A percentile compares a stretch with the other conserved stretches of the same genome.
Evolutionary conservation across 2,329 filamentous ascomycete genomes (phyloP).

Genomic region (Colletotrichum aenigma): DNA sequence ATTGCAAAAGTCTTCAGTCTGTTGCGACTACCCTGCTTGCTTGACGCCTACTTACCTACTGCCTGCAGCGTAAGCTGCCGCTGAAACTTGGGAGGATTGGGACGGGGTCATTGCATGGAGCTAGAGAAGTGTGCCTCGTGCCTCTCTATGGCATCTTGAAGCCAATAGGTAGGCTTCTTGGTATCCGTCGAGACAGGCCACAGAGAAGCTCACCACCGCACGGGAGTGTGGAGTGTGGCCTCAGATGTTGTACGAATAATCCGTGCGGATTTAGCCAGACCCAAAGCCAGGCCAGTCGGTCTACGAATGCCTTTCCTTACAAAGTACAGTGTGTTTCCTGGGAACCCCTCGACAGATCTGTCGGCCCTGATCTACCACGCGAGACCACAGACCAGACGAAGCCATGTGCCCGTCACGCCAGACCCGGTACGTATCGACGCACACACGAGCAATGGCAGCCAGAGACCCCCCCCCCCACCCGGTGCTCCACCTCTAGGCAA

Average conservation of each 20-base stretch:
- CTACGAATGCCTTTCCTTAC: not conserved
- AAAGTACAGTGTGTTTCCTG: not conserved
- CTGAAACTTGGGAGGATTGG: constrained; percentile 12
- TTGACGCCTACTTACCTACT: not conserved
- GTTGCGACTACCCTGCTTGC: not conserved
- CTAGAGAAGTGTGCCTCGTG: constrained; percentile 10
- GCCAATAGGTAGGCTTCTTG: not conserved
- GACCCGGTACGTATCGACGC: not conserved
- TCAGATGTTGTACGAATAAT: not conserved
- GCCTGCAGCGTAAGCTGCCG: constrained; percentile 12
- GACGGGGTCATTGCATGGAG: constrained; percentile 12
- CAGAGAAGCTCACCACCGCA: not conserved
- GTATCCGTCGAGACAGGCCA: not conserved
- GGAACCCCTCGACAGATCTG: constrained; percentile 6
- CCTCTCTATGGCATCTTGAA: not conserved
- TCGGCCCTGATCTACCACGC: constrained; percentile 16
- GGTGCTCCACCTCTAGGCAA: not conserved
- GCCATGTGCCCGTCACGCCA: constrained; percentile 16
- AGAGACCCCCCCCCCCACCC: not conserved
- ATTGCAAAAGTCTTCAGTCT: not conserved
- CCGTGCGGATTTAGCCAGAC: not conserved
- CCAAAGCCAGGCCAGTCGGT: not conserved
- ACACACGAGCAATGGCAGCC: not conserved
- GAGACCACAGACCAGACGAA: constrained; percentile 15
- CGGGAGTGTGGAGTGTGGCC: not conserved